These are phyloP conservation scores for Periconia digitata DNA, from an alignment of 2,329 filamentous ascomycete species.

Conservation along the genomic window DNA sequence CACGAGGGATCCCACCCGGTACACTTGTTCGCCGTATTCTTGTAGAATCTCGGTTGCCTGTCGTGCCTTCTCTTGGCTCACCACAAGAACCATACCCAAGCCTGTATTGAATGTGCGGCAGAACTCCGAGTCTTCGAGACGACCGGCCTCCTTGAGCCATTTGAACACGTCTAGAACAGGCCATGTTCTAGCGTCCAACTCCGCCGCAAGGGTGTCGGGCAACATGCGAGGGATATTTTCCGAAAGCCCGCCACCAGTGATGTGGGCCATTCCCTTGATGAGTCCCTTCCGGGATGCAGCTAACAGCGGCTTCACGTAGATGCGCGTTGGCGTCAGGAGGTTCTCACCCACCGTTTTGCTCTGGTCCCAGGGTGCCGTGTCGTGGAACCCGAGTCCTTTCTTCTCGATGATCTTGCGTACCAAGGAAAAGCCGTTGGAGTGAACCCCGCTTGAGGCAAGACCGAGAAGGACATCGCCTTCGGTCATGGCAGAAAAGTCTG, in stretches of 20 bases:
- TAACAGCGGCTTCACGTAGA: constrained; percentile 86
- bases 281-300: constrained; percentile 62
- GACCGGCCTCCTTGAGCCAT: constrained; percentile 78
- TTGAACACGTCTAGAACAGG: constrained; percentile 75
- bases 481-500: constrained; percentile 73
- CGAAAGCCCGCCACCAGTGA: constrained; percentile 88
- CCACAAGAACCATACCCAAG: constrained; percentile 89
- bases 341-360: constrained; percentile 68
- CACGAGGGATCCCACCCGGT: constrained; percentile 71
- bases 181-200: constrained; percentile 79
- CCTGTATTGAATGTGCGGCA: constrained; percentile 93
- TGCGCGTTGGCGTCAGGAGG: constrained; percentile 85
- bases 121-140: constrained; percentile 77
- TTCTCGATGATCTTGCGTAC: constrained; percentile 83
- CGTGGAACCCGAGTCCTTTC: constrained; percentile 70
- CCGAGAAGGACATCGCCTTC: constrained; percentile 85
- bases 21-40: constrained; percentile 74
- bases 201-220: constrained; percentile 73
- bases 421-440: constrained; percentile 98
- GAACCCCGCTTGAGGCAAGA: constrained; percentile 80
- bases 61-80: constrained; percentile 65
- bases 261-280: constrained; percentile 93
- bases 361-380: constrained; percentile 74
- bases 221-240: constrained; percentile 97
- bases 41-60: constrained; percentile 63